phyloP scores from a whole-genome alignment of 176 grass and related monocot species.

The Aegilops longissima region DNA sequence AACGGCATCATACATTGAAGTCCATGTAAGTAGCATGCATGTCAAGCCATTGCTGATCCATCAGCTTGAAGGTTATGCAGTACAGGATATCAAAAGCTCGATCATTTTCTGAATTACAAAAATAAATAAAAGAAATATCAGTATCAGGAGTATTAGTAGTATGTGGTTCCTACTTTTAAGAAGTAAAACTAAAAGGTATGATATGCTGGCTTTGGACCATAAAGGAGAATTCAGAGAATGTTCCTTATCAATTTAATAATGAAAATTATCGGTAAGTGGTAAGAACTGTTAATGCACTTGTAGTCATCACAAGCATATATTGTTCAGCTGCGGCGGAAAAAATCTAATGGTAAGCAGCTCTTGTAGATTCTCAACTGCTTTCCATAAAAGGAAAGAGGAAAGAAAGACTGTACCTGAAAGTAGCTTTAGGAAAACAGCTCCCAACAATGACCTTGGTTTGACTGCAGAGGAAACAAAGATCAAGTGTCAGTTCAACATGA shows the following conservation, averaged over 20 bases:
- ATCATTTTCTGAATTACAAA: constrained; percentile 65
- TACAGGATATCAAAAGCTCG: constrained; percentile 92
- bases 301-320: constrained; percentile 19
- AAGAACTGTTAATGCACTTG: neutral
- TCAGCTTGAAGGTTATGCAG: constrained; percentile 96
- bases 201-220: neutral
- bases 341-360: constrained; percentile 4
- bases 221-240: constrained; percentile 17
- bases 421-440: constrained; percentile 96
- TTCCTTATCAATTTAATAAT: neutral
- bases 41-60: constrained; percentile 98
- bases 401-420: constrained; percentile 66
- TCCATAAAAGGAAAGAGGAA: constrained; percentile 13
- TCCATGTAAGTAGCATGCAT: constrained; percentile 99
- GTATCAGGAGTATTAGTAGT: constrained; percentile 6
- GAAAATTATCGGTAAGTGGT: neutral
- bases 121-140: constrained; percentile 12
- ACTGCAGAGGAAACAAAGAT: constrained; percentile 47
- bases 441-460: constrained; percentile 87
- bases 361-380: neutral
- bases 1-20: constrained; percentile 68
- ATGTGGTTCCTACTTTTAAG: neutral
- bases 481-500: constrained; percentile 25
- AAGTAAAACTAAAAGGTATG: constrained; percentile 27
- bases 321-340: neutral